Percentiles rank a stretch among this genome's conserved stretches.
phyloP scores from a whole-genome alignment of 1,284 basidiomycete genomes.

The Tilletia setariae region DNA sequence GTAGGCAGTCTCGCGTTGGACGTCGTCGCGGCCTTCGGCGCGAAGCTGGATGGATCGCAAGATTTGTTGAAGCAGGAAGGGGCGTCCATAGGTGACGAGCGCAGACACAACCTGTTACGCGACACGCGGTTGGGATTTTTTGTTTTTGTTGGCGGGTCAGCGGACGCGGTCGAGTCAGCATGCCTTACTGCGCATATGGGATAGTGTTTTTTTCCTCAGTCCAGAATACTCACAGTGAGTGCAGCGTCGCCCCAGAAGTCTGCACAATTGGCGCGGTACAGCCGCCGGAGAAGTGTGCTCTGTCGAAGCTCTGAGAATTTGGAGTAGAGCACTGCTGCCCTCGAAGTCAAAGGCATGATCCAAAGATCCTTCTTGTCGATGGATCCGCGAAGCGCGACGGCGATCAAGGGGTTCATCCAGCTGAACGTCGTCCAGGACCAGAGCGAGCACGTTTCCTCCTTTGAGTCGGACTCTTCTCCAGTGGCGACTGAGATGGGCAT shows the following conservation, averaged over 20 bases:
- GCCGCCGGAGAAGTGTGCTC: conserved; percentile 19
- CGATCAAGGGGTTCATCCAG: conserved; percentile 62
- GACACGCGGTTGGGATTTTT: too few relatives aligned
- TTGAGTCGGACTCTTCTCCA: conserved; percentile 37
- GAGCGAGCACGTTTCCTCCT: conserved; percentile 72
- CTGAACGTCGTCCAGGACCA: conserved; percentile 75
- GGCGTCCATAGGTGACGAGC: conserved; percentile 28
- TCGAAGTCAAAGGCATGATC: conserved; percentile 28
- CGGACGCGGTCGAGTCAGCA: too few relatives aligned
- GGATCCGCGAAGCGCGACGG: conserved; percentile 18
- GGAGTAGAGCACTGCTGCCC: conserved; percentile 24
- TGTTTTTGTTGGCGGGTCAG: too few relatives aligned
- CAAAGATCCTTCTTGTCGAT: conserved; percentile 35
- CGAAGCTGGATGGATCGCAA: conserved; percentile 19
- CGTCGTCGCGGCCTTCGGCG: conserved; percentile 1
- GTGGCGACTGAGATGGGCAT: conserved; percentile 6
- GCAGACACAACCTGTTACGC: conserved; percentile 26
- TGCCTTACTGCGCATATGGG: too few relatives aligned
- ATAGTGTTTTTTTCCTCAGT: background rate
- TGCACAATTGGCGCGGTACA: conserved; percentile 26
- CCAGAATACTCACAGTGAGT: conserved; percentile 19
- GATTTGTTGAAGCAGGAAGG: conserved; percentile 37
- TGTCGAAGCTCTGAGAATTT: conserved; percentile 18
- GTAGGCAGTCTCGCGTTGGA: conserved; percentile 26
- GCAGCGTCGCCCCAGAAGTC: conserved; percentile 30